Base-by-base conservation (phyloP, 169 alveolate genomes). In the Eimeria acervulina region DNA sequence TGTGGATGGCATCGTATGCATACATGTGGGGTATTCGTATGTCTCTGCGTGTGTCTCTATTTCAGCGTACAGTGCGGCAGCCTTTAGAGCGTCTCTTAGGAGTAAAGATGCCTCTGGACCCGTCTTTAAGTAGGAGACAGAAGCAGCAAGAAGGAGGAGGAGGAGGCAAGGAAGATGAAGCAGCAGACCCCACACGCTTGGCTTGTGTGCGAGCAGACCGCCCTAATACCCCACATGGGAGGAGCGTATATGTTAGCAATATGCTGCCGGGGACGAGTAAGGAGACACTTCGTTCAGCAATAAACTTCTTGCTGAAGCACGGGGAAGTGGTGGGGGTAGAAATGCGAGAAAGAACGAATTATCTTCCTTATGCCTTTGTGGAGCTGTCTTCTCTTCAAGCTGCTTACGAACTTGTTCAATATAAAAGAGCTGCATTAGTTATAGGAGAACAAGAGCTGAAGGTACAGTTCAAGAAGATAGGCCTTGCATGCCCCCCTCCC, bases 351-450 rank as follows among this genome's bases (percentile, higher is more conserved):
- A 61, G 95, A 12, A 92, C 85, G 72, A 92, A 92, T 40, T 66
- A 76, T 63, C 92, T 76, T 47, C 95, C 95, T 13, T 92, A 92
- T 52, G 95, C 95, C 28, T 92, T 92, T 52, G 95, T 92, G 17
- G 95, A 92, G 52, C 92, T 92, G n/a, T 92, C 95, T 36, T 76
- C 95, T 15, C 92, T 92, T 6, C 95, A 92, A 40, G 95, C 95
- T 2, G 95, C 95, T 52, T 92, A 92, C 38, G 95, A 92, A 59
- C 92, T 92, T 38, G 95, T 92, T 28, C 95, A 92, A 85, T 85
- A 92, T 59, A 92, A 92, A 66, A 92, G 70, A 31, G 88, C 95
- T 23, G 95, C 95, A 12, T 92, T 92, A 17, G 92, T 92, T 19
- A 92, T 92, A 23, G 92, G 92, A 36, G 95, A 92, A 61, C 95